Conservation (phyloP, 1,284 basidiomycete genomes). For the Microbotryum violaceum region DNA sequence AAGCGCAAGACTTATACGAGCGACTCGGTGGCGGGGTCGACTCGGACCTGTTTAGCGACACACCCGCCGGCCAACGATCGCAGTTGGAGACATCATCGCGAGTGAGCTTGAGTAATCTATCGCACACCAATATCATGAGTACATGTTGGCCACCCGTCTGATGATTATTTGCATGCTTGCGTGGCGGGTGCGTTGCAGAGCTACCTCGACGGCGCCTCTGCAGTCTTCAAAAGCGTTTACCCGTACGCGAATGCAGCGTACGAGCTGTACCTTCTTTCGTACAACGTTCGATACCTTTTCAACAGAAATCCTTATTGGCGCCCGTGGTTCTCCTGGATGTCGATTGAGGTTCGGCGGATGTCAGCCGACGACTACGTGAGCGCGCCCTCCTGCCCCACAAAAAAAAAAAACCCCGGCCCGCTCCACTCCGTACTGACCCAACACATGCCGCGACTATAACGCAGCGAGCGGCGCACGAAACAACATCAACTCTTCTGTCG, state of each 20-base stretch:
- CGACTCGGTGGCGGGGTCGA: slow-evolving; percentile 72
- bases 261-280: slow-evolving; percentile 72
- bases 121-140: too few species aligned
- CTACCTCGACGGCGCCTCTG: not conserved
- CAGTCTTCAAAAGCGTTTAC: slow-evolving; percentile 48
- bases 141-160: too few species aligned
- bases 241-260: slow-evolving; percentile 71
- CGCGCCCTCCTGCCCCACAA: not conserved
- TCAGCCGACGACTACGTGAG: slow-evolving; percentile 57
- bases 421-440: slow-evolving; percentile 7
- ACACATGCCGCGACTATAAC: slow-evolving; percentile 41
- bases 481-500: not conserved
- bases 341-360: slow-evolving; percentile 70
- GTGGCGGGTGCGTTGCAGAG: too few species aligned
- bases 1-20: slow-evolving; percentile 84
- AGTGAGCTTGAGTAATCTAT: too few species aligned
- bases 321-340: slow-evolving; percentile 81
- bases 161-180: too few species aligned
- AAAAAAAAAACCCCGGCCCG: slow-evolving; percentile 34
- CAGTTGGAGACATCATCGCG: too few species aligned
- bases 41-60: slow-evolving; percentile 21
- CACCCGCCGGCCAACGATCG: not conserved
- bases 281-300: slow-evolving; percentile 86
- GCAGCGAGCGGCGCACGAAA: not conserved
- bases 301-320: slow-evolving; percentile 78